phyloP scores from a whole-genome alignment of 1,284 basidiomycete species.

The Malassezia furfur region DNA sequence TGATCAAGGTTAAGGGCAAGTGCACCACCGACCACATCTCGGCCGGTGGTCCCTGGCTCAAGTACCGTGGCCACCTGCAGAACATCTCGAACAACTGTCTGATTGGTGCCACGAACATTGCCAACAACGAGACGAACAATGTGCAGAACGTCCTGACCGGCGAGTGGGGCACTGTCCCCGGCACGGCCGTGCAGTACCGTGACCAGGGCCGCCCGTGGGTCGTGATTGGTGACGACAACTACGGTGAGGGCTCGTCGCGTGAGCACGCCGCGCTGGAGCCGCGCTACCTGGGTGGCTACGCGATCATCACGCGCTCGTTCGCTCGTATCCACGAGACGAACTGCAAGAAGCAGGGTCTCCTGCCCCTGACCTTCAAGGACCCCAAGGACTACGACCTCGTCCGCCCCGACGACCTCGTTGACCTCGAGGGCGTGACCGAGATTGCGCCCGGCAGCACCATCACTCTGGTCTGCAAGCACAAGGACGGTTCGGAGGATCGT shows the following conservation, averaged over 20 bases:
- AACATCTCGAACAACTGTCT: conserved; percentile 98
- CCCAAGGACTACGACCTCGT: conserved; percentile 46
- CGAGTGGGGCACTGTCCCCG: conserved; percentile 74
- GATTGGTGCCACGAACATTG: conserved; percentile 86
- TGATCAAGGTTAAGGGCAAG: conserved; percentile 99
- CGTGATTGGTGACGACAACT: conserved; percentile 70
- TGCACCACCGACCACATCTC: conserved; percentile 71
- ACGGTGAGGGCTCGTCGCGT: conserved; percentile 94
- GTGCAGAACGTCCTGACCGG: conserved; percentile 80
- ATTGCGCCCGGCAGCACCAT: conserved; percentile 41
- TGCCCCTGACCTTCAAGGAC: conserved; percentile 43
- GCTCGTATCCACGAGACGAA: conserved; percentile 98
- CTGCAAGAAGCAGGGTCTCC: conserved; percentile 57
- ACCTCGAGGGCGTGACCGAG: conserved; percentile 39
- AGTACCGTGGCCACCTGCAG: conserved; percentile 96
- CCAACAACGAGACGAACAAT: conserved; percentile 92
- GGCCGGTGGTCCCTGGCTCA: conserved; percentile 96
- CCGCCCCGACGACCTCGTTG: conserved; percentile 35
- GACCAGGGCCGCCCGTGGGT: conserved; percentile 87
- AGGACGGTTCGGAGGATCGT: conserved; percentile 39
- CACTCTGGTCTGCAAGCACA: conserved; percentile 41
- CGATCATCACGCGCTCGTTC: conserved; percentile 91
- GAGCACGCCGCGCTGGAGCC: conserved; percentile 97
- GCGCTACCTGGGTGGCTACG: conserved; percentile 86
- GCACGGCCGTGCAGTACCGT: conserved; percentile 76